Conservation (phyloP, 768 basidiomycete genomes). For the Phallus indusiatus region DNA sequence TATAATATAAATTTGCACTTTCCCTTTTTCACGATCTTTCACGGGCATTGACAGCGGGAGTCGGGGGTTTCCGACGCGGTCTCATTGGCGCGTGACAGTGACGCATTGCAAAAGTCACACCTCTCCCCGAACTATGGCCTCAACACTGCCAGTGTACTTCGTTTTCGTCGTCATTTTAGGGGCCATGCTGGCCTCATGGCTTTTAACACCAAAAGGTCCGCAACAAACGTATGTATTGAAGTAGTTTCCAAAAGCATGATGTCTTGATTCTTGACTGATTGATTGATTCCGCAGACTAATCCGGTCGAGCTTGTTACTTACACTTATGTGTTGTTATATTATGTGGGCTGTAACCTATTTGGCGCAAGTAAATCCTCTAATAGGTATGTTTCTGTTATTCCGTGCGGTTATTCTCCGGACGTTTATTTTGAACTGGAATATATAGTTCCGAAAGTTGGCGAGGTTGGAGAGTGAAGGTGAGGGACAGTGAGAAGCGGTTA, state of each 20-base stretch:
- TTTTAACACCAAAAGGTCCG: constrained; percentile 76
- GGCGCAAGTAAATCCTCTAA: constrained; percentile 86
- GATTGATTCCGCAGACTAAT: constrained; percentile 56
- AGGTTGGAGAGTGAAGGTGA: neutral
- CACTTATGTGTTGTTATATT: constrained; percentile 78
- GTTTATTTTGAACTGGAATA: neutral
- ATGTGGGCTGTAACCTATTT: constrained; percentile 98
- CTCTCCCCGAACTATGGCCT: constrained; percentile 40
- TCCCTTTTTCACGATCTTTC: no score
- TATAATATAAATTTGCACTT: no score
- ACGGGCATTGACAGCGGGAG: no score
- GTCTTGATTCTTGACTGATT: neutral
- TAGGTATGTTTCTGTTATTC: constrained; percentile 57
- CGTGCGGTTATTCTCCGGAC: neutral
- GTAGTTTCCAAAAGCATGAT: neutral
- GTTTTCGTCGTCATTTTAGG: constrained; percentile 55
- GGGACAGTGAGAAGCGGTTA: no score
- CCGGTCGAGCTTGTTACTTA: constrained; percentile 70
- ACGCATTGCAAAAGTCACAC: neutral
- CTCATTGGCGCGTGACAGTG: no score
- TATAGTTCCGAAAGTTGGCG: neutral
- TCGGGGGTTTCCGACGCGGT: no score
- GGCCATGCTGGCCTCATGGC: constrained; percentile 53
- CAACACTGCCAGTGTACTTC: constrained; percentile 59
- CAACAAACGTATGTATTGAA: constrained; percentile 69